Base-by-base conservation (phyloP, 495 filamentous ascomycete species). In the Cercophora newfieldiana region DNA sequence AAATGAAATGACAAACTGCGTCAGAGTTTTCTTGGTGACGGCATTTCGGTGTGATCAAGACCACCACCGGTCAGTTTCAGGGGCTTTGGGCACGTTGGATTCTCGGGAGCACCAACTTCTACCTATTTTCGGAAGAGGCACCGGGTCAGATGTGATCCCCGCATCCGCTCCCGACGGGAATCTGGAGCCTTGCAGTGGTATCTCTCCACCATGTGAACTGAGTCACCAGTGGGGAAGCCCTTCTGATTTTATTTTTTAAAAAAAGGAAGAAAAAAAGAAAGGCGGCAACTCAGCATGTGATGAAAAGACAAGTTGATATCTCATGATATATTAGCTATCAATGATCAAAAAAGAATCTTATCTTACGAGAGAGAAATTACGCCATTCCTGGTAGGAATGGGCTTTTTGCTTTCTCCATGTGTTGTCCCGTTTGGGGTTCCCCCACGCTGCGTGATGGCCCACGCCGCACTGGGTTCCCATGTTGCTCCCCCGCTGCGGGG, bases 291-390 rank as follows among this genome's bases (percentile, higher is more conserved):
- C 4, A 12, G 30, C 4, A 5, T 44, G 37, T 44, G 37, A 44
- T 44, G 37, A 2, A 44, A 33, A 12, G 5, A 33, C 12, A 16
- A 8, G 10, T 44, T 44, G 37, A 44, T 44, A 44, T 14, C 10
- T 16, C 37, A 14, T 44, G 12, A 14, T 16, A 44, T 14, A 16
- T 44, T 2, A 16, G 37, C 10, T 14, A 16, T 8, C 12, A 44
- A 16, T 2, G 12, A 44, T 44, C 37, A 44, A 44, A 44, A 16
- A 44, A 5, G 30, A 12, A 33, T 44, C 12, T 14, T 44, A 14
- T 28, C 51, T 55, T 55, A 55, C 51, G 51, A 55, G 26, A 55
- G 21, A 55, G 51, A 55, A 55, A 55, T 55, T 55, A 22, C 51
- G 51, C 51, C 21, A 55, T 55, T 22, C 51, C 25, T 22, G 51